Evolutionary conservation across 164 flowering plant genomes (phyloP).

Genomic region (Amborella trichopoda): DNA sequence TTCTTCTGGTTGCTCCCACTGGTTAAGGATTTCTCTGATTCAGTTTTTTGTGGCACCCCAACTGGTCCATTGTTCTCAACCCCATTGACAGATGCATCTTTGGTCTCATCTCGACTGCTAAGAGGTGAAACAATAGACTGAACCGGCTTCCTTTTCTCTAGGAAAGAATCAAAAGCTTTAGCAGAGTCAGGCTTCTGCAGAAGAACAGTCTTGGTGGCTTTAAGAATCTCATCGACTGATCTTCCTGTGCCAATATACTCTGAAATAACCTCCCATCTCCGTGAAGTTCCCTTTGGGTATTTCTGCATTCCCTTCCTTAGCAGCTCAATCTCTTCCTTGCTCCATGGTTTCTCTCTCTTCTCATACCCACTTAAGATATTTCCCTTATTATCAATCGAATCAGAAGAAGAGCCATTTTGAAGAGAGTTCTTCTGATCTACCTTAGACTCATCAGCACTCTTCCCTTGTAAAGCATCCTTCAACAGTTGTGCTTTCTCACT

Average conservation of each 20-base stretch:
- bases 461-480: constrained; percentile 26
- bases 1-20: constrained; percentile 11
- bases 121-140: constrained; percentile 69
- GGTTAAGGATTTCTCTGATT: constrained; percentile 19
- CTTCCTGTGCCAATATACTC: constrained; percentile 91
- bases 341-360: constrained; percentile 46
- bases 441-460: constrained; percentile 7
- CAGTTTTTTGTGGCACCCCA: constrained; percentile 8
- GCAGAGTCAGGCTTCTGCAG: constrained; percentile 86
- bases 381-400: constrained; percentile 8
- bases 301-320: constrained; percentile 54
- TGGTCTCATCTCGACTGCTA: constrained; percentile 53
- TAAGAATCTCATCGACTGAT: constrained; percentile 82
- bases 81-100: constrained; percentile 21
- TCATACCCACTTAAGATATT: constrained; percentile 15
- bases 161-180: constrained; percentile 88
- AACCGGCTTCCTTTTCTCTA: constrained; percentile 84
- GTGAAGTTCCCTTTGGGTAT: constrained; percentile 85
- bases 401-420: constrained; percentile 19
- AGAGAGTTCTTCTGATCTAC: constrained; percentile 18
- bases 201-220: constrained; percentile 91
- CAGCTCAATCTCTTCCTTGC: constrained; percentile 70
- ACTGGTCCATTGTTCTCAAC: constrained; percentile 5
- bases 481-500: constrained; percentile 40
- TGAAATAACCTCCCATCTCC: constrained; percentile 94